phyloP scores from a whole-genome alignment of 768 basidiomycete genomes.

The Auriscalpium vulgare region DNA sequence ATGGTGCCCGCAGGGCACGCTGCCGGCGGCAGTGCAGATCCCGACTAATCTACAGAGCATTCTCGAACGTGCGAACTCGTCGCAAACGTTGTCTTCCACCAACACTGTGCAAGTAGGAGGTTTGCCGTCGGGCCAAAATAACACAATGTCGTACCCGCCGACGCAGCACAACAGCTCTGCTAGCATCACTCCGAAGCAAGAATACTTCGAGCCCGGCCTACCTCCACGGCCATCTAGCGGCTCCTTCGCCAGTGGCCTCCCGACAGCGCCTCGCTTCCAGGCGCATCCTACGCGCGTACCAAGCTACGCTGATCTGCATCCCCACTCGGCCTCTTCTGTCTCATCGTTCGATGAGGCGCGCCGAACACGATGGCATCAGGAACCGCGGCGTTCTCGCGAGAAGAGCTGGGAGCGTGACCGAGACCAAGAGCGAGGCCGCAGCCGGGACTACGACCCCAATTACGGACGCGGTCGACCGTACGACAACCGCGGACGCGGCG shows the following conservation, averaged over 20 bases:
- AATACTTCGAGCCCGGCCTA: background rate
- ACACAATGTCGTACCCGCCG: background rate
- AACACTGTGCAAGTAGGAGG: background rate
- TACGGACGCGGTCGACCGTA: background rate
- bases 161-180: background rate
- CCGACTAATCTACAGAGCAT: background rate
- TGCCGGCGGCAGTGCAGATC: background rate
- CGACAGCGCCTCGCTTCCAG: background rate
- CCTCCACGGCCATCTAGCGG: background rate
- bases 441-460: background rate
- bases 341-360: background rate
- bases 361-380: background rate
- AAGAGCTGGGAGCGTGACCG: background rate
- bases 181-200: background rate
- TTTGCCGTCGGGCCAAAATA: background rate
- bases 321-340: background rate
- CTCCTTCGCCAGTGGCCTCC: background rate
- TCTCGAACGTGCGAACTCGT: background rate
- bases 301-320: background rate
- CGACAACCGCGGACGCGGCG: background rate
- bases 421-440: background rate
- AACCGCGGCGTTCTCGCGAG: background rate
- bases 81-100: background rate
- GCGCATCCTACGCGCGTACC: background rate
- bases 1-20: background rate